phyloP scores from a whole-genome alignment of 129 eudicot genomes.

The Flaveria brownii region DNA sequence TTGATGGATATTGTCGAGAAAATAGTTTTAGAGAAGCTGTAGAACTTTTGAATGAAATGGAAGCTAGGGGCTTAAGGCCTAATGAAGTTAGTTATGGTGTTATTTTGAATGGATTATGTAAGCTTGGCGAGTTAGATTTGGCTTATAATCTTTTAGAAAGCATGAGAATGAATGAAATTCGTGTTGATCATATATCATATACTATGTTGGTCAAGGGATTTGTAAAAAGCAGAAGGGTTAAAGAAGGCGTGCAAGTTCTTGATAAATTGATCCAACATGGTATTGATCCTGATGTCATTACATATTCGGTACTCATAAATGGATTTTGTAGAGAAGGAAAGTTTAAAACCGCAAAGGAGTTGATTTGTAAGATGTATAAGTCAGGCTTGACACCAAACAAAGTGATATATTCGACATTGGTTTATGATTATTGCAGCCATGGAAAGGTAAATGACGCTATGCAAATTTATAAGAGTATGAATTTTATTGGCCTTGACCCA shows the following conservation, averaged over 20 bases:
- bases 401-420: constrained; percentile 56
- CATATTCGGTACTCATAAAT: constrained; percentile 76
- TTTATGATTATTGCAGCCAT: constrained; percentile 60
- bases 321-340: constrained; percentile 71
- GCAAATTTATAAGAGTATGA: constrained; percentile 48
- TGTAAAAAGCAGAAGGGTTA: constrained; percentile 49
- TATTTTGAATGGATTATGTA: constrained; percentile 69
- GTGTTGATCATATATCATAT: constrained; percentile 44
- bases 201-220: constrained; percentile 76
- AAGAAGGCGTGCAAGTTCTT: constrained; percentile 55
- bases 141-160: constrained; percentile 58
- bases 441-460: constrained; percentile 57
- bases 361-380: constrained; percentile 67
- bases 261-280: constrained; percentile 53
- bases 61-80: constrained; percentile 59
- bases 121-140: constrained; percentile 54
- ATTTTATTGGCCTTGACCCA: constrained; percentile 37
- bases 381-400: constrained; percentile 55
- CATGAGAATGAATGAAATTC: constrained; percentile 55
- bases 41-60: constrained; percentile 59
- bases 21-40: constrained; percentile 65
- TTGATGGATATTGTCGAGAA: constrained; percentile 66
- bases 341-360: constrained; percentile 52
- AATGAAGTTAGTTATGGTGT: constrained; percentile 77
- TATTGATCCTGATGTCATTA: constrained; percentile 61